Evolutionary conservation across 192 early-diverging fungal species (phyloP), one percentile per base, ranked within the genome.

Genomic region (Coemansia sp.): DNA sequence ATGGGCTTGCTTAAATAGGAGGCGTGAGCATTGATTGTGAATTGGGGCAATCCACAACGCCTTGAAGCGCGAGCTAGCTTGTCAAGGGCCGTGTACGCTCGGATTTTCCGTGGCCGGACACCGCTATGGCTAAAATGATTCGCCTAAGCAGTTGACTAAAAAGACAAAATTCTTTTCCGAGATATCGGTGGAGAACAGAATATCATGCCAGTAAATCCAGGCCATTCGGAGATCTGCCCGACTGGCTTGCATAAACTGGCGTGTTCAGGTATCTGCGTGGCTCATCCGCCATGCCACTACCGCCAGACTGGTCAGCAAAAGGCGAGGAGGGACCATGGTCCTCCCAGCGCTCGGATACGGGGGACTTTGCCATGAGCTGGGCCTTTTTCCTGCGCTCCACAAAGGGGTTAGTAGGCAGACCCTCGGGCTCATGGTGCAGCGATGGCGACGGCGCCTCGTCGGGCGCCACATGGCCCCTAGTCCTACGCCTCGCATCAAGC

Each of bases 181-280:
- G 11, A 61, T 39, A 4, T 7, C 38, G 8, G 1, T 8, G 38
- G 38, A 40, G 14, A 23, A 48, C n/a, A 59, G 21, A 43, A 42
- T 28, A 20, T 62, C 40, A 62, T 46, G 60, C 60, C 16, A 70
- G 42, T 18, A 70, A 42, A 43, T 70, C 67, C 39, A 65, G 36
- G 34, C 63, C 70, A 2, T 34, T 39, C 38, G 70, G n/a, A 3
- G 51, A 55, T 10, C 24, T 50, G 6, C 67, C 73, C 24, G 67
- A 43, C 63, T 62, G 73, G 59, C 63, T 73, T 26, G 71, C 77
- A 55, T 79, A 79, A 36, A 79, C 59, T 0, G 77, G 77, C 0
- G 77, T 70, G 23, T 73, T 73, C 31, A 79, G 62, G 61, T 79
- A 62, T 67, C 73, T 79, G 65, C 77, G 77, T 37, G 77, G 77